These are phyloP conservation scores for Tetrapisispora arboricola DNA, from an alignment of 805 yeast genomes.

Conservation along the genomic window DNA sequence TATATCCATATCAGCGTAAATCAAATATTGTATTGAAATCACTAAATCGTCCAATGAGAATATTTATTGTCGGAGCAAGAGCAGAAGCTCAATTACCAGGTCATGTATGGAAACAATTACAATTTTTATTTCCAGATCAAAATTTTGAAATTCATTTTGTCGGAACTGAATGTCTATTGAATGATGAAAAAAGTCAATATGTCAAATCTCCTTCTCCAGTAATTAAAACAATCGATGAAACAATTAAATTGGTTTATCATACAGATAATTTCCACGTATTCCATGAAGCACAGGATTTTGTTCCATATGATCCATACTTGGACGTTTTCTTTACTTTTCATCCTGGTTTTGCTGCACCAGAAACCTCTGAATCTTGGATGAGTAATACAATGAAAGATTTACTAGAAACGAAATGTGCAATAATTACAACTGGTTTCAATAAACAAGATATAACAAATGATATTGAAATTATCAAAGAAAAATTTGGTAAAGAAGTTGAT, in stretches of 20 bases:
- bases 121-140: slow-evolving; percentile 72
- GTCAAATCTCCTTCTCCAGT: slow-evolving; percentile 52
- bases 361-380: slow-evolving; percentile 80
- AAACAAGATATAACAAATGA: slow-evolving; percentile 62
- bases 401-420: slow-evolving; percentile 86
- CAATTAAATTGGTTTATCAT: slow-evolving; percentile 66
- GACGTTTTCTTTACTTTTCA: slow-evolving; percentile 92
- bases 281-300: slow-evolving; percentile 87
- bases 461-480: slow-evolving; percentile 54
- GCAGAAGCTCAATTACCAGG: slow-evolving; percentile 91
- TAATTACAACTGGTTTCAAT: slow-evolving; percentile 85
- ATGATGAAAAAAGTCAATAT: slow-evolving; percentile 57
- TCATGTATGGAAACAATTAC: slow-evolving; percentile 90
- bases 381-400: slow-evolving; percentile 74
- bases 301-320: slow-evolving; percentile 95
- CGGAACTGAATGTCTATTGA: slow-evolving; percentile 86
- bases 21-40: slow-evolving; percentile 35
- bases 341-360: slow-evolving; percentile 85
- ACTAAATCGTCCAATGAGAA: slow-evolving; percentile 80
- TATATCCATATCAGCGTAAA: slow-evolving; percentile 47
- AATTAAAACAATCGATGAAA: slow-evolving; percentile 61
- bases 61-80: slow-evolving; percentile 84
- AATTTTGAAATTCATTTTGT: slow-evolving; percentile 81
- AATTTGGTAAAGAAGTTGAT: slow-evolving; percentile 69
- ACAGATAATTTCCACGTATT: slow-evolving; percentile 86